Percentiles rank a stretch among this genome's conserved stretches.
Conservation (phyloP, 2,329 filamentous ascomycete genomes). For the Cucurbitaria berberidis region DNA sequence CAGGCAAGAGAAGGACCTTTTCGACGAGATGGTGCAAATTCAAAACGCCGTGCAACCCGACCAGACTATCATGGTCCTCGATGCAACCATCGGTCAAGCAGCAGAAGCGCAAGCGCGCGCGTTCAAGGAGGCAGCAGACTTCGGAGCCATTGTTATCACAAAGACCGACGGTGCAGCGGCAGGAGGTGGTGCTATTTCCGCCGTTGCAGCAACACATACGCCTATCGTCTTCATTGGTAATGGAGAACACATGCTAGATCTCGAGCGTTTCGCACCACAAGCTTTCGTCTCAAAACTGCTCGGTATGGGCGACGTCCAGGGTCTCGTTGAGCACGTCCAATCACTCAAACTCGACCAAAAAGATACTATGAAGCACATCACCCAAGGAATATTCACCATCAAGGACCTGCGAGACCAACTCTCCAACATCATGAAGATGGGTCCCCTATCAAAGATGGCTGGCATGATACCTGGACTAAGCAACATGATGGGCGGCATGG, state of each 20-base stretch:
- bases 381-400: slow-evolving; percentile 94
- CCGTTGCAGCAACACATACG: slow-evolving; percentile 93
- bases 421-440: slow-evolving; percentile 99
- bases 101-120: slow-evolving; percentile 93
- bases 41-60: slow-evolving; percentile 88
- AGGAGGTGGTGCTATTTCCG: slow-evolving; percentile 95
- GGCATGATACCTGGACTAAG: slow-evolving; percentile 98
- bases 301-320: slow-evolving; percentile 96
- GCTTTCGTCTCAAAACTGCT: slow-evolving; percentile 93
- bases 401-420: slow-evolving; percentile 94
- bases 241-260: slow-evolving; percentile 93
- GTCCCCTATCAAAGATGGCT: slow-evolving; percentile 93
- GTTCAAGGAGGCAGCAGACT: slow-evolving; percentile 96
- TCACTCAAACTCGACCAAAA: slow-evolving; percentile 95
- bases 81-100: slow-evolving; percentile 94
- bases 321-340: slow-evolving; percentile 95
- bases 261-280: slow-evolving; percentile 90
- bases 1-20: slow-evolving; percentile 91
- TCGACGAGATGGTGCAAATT: slow-evolving; percentile 98
- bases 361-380: slow-evolving; percentile 98
- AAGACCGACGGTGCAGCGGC: slow-evolving; percentile 97
- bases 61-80: slow-evolving; percentile 98
- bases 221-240: slow-evolving; percentile 98
- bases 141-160: slow-evolving; percentile 98
- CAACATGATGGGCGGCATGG: slow-evolving; percentile 92